Evolutionary conservation across 179 eudicot genomes (phyloP).

Genomic region (Silene coronaria): DNA sequence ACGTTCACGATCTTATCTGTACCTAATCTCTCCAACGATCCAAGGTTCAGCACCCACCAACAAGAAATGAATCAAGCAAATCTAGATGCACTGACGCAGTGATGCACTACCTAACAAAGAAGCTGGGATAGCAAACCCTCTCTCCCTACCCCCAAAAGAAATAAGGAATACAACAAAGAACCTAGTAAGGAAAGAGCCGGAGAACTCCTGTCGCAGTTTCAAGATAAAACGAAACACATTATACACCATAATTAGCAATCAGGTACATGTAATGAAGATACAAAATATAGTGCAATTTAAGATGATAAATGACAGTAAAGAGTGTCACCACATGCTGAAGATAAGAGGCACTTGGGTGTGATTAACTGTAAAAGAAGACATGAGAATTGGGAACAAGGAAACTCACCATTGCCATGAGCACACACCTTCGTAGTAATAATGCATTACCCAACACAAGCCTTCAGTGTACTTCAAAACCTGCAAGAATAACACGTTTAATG

Average conservation of each 20-base stretch:
- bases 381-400: not conserved
- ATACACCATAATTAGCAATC: not conserved
- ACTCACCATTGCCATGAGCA: constrained; percentile 95
- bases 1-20: not conserved
- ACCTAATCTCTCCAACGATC: not conserved
- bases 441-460: constrained; percentile 99
- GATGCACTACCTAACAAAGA: not conserved
- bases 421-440: constrained; percentile 97
- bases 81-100: not conserved
- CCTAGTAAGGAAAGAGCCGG: not conserved
- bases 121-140: not conserved
- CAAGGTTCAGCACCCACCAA: not conserved
- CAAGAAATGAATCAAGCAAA: not conserved
- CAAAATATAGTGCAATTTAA: not conserved
- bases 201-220: not conserved
- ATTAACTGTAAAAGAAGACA: not conserved
- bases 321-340: not conserved
- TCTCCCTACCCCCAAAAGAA: no score
- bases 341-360: not conserved
- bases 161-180: no score
- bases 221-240: not conserved
- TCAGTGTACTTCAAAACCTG: constrained; percentile 80
- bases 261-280: not conserved
- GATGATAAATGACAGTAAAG: not conserved
- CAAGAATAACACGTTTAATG: not conserved